Evolutionary conservation across 106 monocot species (phyloP), one percentile per base, ranked within the genome.

Genomic region (Ottelia alismoides): DNA sequence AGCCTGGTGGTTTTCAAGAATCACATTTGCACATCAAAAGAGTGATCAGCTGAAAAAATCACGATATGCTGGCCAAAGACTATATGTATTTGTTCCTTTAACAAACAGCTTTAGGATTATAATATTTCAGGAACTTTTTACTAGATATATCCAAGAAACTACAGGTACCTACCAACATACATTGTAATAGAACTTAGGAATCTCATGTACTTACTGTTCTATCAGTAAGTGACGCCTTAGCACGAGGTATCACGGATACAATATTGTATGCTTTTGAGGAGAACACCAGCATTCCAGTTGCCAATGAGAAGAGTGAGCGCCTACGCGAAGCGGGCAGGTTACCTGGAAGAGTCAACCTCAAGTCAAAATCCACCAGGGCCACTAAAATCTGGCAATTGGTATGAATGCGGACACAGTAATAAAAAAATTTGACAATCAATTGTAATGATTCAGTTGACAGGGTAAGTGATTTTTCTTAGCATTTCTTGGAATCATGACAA

Each of bases 181-280:
- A 23, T 22, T 55, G 3, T 2, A 28, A 55, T 7, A 28, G 24
- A 28, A 30, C 18, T 11, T 22, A 31, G 30, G n/a, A 30, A 31
- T 31, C 25, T 56, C n/a, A 60, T 19, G 1, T 60, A 22, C 71
- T 47, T 80, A 90, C 90, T 50, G 68, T 75, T 54, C 72, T 77
- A 22, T 70, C 72, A 58, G 53, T 74, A 2, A 90, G 74, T 47
- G 62, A 71, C 29, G 68, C 63, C 46, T 80, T 84, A 45, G 67
- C 55, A 57, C 70, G 52, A 59, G 74, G 69, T 59, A 90, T 72
- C 29, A 90, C n/a, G n/a, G n/a, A n/a, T n/a, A n/a, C n/a, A n/a
- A n/a, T n/a, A n/a, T n/a, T n/a, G n/a, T n/a, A n/a, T n/a, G n/a
- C n/a, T n/a, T n/a, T n/a, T n/a, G n/a, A n/a, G n/a, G n/a, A n/a